These are phyloP conservation scores for Sarcomyxa edulis DNA, from an alignment of 768 basidiomycete genomes.

Conservation along the genomic window DNA sequence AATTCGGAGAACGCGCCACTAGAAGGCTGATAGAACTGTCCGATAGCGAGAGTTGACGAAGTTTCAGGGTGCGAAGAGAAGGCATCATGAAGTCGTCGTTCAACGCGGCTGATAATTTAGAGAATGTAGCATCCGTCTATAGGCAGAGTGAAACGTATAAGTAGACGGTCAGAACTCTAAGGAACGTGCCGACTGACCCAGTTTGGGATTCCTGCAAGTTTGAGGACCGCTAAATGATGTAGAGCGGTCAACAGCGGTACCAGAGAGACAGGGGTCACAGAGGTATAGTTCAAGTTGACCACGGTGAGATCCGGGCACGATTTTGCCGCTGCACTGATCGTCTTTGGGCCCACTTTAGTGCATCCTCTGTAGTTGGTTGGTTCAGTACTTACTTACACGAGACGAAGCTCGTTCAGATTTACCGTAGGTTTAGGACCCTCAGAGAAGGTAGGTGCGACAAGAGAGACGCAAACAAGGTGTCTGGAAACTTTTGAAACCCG, in stretches of 20 bases:
- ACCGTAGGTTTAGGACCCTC: slow-evolving; percentile 52
- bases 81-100: slow-evolving; percentile 24
- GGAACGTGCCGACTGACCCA: slow-evolving; percentile 38
- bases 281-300: slow-evolving; percentile 60
- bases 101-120: slow-evolving; percentile 32
- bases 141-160: too few relatives aligned
- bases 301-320: slow-evolving; percentile 37
- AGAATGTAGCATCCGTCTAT: slow-evolving; percentile 54
- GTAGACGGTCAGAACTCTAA: neutral
- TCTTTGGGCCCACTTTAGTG: slow-evolving; percentile 46
- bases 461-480: slow-evolving; percentile 45
- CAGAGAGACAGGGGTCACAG: slow-evolving; percentile 43
- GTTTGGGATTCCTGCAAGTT: slow-evolving; percentile 55
- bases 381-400: neutral
- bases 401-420: slow-evolving; percentile 9
- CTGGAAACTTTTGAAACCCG: slow-evolving; percentile 47
- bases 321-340: slow-evolving; percentile 36
- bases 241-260: slow-evolving; percentile 33
- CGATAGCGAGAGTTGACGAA: slow-evolving; percentile 48
- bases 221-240: slow-evolving; percentile 44
- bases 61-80: slow-evolving; percentile 48
- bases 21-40: slow-evolving; percentile 41
- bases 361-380: slow-evolving; percentile 42
- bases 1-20: slow-evolving; percentile 39
- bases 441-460: slow-evolving; percentile 39